Conservation (phyloP, 1,284 basidiomycete genomes). For the Thecaphora thlaspeos region DNA sequence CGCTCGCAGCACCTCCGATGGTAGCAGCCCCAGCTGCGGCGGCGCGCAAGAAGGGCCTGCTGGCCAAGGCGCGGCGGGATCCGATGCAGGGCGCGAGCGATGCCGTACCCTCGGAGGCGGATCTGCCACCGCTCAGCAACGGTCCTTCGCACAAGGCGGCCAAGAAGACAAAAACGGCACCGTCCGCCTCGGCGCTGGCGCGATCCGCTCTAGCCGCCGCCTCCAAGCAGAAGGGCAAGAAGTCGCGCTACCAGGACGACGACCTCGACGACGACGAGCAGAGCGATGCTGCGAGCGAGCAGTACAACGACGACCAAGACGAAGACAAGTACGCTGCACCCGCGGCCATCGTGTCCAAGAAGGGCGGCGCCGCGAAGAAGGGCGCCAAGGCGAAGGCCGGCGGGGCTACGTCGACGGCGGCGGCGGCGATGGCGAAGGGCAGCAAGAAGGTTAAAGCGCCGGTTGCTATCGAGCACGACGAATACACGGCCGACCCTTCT, state of each 20-base stretch:
- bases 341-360: no score
- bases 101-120: conserved; percentile 21
- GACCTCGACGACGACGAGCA: no score
- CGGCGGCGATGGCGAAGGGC: conserved; percentile 6
- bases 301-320: no score
- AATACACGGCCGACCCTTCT: conserved; percentile 27
- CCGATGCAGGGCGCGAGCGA: conserved; percentile 39
- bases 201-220: no score
- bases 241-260: no score
- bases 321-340: no score
- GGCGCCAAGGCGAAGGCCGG: conserved; percentile 9
- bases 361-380: conserved; percentile 4
- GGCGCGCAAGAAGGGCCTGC: background rate
- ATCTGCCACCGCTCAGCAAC: conserved; percentile 1
- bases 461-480: conserved; percentile 22
- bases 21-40: no score
- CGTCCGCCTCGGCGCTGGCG: no score
- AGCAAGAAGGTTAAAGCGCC: conserved; percentile 6
- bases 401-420: background rate
- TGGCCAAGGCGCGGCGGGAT: background rate
- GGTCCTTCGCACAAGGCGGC: no score
- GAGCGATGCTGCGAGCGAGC: no score
- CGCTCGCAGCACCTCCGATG: conserved; percentile 3
- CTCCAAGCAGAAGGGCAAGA: no score
- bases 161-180: no score